Evolutionary conservation across 164 flowering plant species (phyloP).

Genomic region (Vitis labrusca): DNA sequence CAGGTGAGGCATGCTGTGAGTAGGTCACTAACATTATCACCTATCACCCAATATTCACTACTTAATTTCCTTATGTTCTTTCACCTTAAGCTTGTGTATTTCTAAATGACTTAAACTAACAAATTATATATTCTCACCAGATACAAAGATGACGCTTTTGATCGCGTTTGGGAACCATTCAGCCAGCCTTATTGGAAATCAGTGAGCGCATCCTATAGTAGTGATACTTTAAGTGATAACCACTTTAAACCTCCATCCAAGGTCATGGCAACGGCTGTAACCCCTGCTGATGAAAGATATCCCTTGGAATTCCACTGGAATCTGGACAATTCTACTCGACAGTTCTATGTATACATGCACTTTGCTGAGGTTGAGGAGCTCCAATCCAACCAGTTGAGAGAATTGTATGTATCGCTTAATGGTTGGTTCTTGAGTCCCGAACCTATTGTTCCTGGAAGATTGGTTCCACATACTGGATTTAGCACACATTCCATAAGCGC

Average conservation of each 20-base stretch:
- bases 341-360: constrained; percentile 29
- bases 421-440: background rate
- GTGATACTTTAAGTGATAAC: background rate
- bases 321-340: background rate
- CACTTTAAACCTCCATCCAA: constrained; percentile 17
- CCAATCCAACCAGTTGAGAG: constrained; percentile 21
- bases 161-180: too few species aligned
- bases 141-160: too few species aligned
- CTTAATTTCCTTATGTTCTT: background rate
- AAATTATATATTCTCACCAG: too few species aligned
- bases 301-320: constrained; percentile 10
- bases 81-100: too few species aligned
- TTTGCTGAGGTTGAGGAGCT: constrained; percentile 34
- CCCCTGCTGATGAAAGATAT: constrained; percentile 10
- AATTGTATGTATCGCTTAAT: constrained; percentile 25
- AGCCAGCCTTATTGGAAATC: too few species aligned
- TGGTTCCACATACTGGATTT: background rate
- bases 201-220: background rate
- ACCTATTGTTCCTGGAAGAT: constrained; percentile 9
- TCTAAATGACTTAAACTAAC: too few species aligned
- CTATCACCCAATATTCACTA: too few species aligned
- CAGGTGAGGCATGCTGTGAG: too few species aligned
- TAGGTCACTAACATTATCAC: too few species aligned
- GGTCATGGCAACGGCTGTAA: constrained; percentile 33
- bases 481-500: background rate